These are phyloP conservation scores for Fusarium pseudocircinatum DNA, from an alignment of 2,329 filamentous ascomycete species.

Conservation along the genomic window DNA sequence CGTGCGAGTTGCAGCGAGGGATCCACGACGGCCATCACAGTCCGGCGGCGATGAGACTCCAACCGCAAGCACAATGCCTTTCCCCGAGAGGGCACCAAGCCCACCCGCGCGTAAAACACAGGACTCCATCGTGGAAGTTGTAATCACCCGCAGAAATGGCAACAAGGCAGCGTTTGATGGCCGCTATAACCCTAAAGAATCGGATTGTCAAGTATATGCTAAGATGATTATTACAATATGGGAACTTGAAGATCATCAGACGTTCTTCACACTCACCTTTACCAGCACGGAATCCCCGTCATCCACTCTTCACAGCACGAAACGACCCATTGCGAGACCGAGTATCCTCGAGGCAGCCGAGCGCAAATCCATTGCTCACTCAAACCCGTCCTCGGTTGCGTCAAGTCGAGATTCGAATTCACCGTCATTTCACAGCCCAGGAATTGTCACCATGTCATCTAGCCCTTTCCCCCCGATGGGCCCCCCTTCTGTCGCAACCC, in stretches of 20 bases:
- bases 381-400: constrained; percentile 57
- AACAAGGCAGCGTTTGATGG: constrained; percentile 52
- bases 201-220: constrained; percentile 62
- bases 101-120: constrained; percentile 51
- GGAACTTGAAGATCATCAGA: constrained; percentile 72
- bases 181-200: constrained; percentile 48
- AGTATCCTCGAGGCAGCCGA: constrained; percentile 58
- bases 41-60: constrained; percentile 50
- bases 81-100: constrained; percentile 48
- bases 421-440: constrained; percentile 61
- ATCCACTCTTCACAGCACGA: constrained; percentile 46
- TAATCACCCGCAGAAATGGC: constrained; percentile 64
- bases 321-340: constrained; percentile 52
- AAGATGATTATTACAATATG: constrained; percentile 83
- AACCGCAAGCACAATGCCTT: constrained; percentile 40
- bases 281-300: constrained; percentile 64
- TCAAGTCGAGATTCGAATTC: constrained; percentile 61
- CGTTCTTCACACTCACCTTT: constrained; percentile 79
- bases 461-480: constrained; percentile 74
- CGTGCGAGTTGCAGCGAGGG: constrained; percentile 38
- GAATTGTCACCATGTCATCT: constrained; percentile 61
- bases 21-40: constrained; percentile 34
- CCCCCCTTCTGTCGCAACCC: constrained; percentile 65
- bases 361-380: constrained; percentile 54
- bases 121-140: constrained; percentile 74